Conservation (phyloP, 208 protist genomes). For the Acanthamoeba royreba region DNA sequence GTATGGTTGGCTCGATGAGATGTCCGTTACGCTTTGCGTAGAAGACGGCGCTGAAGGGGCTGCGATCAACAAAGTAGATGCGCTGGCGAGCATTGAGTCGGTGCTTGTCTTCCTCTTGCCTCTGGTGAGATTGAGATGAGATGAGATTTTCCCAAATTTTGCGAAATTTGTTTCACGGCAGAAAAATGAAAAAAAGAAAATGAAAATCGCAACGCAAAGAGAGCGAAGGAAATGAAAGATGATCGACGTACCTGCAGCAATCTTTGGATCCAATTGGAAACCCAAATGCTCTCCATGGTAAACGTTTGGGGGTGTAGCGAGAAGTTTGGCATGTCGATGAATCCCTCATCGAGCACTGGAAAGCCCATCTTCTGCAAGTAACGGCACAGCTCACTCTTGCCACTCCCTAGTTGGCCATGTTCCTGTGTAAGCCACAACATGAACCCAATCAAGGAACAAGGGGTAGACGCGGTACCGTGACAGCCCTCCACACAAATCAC, state of each 20-base stretch:
- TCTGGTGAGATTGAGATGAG: neutral
- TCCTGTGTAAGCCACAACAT: no score
- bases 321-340: conserved; percentile 30
- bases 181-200: neutral
- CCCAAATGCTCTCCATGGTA: conserved; percentile 49
- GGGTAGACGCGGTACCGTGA: neutral
- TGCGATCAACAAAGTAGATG: conserved; percentile 27
- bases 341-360: conserved; percentile 8
- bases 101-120: conserved; percentile 19
- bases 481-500: conserved; percentile 38
- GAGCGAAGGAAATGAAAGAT: neutral
- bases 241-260: neutral
- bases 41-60: neutral
- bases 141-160: no score
- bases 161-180: no score
- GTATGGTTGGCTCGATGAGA: neutral
- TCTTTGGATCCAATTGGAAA: conserved; percentile 22
- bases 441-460: neutral
- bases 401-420: no score
- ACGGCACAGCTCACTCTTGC: conserved; percentile 4
- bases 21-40: conserved; percentile 15
- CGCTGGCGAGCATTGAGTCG: neutral
- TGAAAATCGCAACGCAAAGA: no score
- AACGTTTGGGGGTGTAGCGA: conserved; percentile 9
- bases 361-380: conserved; percentile 17